Conservation (phyloP, 1,139 yeast genomes). For the Hansenula lynferdii region DNA sequence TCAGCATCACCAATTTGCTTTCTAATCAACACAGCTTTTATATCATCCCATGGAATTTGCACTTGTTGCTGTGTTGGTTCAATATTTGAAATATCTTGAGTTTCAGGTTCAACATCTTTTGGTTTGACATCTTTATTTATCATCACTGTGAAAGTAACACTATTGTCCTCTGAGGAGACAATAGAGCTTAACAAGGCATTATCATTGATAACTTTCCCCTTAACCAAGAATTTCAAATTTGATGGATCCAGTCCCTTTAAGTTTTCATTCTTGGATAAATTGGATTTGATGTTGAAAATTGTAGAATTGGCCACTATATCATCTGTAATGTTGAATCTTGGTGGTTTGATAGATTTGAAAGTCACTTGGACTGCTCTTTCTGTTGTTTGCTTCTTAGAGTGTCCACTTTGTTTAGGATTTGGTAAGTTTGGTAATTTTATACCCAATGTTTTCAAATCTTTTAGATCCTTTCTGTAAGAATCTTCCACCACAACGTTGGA, state of each 20-base stretch:
- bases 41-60: constrained; percentile 32
- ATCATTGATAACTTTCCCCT: constrained; percentile 47
- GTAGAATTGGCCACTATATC: constrained; percentile 26
- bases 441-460: constrained; percentile 25
- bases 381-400: no score
- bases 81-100: constrained; percentile 6
- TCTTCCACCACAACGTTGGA: constrained; percentile 1
- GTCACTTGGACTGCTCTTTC: constrained; percentile 6
- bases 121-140: constrained; percentile 22
- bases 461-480: constrained; percentile 16
- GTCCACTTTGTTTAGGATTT: constrained; percentile 19
- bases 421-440: constrained; percentile 31
- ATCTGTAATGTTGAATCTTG: constrained; percentile 32
- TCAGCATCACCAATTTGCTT: constrained; percentile 20
- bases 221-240: constrained; percentile 37
- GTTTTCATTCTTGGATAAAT: constrained; percentile 23
- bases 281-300: constrained; percentile 33
- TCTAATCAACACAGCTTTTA: constrained; percentile 23
- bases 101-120: constrained; percentile 3
- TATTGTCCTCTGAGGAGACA: constrained; percentile 3
- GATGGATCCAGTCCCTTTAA: constrained; percentile 20
- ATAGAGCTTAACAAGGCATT: constrained; percentile 22
- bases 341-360: constrained; percentile 42
- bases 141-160: constrained; percentile 30
- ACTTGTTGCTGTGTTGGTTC: constrained; percentile 2